Percentiles rank a stretch among this genome's conserved stretches.
These are phyloP conservation scores for Moesziomyces antarcticus DNA, from an alignment of 1,284 basidiomycete species.

Conservation along the genomic window DNA sequence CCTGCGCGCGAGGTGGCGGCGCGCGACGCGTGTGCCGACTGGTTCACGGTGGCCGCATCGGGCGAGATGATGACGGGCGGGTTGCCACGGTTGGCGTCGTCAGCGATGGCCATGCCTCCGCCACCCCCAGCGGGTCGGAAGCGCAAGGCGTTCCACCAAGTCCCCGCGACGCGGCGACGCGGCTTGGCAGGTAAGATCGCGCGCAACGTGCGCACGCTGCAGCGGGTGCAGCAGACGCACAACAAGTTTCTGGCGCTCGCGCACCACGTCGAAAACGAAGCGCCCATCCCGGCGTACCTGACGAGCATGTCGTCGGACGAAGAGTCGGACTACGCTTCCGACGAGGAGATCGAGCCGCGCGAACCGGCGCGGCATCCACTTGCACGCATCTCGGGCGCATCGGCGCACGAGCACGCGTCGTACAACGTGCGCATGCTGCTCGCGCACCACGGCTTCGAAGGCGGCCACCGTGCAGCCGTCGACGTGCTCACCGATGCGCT, in stretches of 20 bases:
- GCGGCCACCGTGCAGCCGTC: constrained; percentile 71
- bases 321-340: constrained; percentile 54
- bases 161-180: constrained; percentile 41
- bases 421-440: constrained; percentile 55
- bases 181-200: constrained; percentile 54
- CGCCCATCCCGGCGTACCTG: constrained; percentile 60
- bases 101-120: constrained; percentile 2
- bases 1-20: constrained; percentile 1
- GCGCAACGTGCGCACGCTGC: constrained; percentile 59
- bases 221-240: constrained; percentile 60
- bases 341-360: constrained; percentile 25
- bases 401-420: constrained; percentile 40
- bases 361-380: constrained; percentile 14
- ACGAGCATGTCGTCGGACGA: constrained; percentile 57
- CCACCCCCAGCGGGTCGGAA: constrained; percentile 7
- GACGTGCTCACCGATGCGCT: constrained; percentile 84
- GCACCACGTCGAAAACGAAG: constrained; percentile 58
- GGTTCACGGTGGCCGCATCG: constrained; percentile 55
- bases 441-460: constrained; percentile 65
- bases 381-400: constrained; percentile 26
- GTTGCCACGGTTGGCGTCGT: constrained; percentile 42
- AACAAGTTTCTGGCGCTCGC: constrained; percentile 58
- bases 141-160: constrained; percentile 21
- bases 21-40: constrained; percentile 33
- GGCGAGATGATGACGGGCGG: constrained; percentile 47